These are phyloP conservation scores for Penicillium pulvis DNA, from an alignment of 495 filamentous ascomycete genomes.

Conservation along the genomic window DNA sequence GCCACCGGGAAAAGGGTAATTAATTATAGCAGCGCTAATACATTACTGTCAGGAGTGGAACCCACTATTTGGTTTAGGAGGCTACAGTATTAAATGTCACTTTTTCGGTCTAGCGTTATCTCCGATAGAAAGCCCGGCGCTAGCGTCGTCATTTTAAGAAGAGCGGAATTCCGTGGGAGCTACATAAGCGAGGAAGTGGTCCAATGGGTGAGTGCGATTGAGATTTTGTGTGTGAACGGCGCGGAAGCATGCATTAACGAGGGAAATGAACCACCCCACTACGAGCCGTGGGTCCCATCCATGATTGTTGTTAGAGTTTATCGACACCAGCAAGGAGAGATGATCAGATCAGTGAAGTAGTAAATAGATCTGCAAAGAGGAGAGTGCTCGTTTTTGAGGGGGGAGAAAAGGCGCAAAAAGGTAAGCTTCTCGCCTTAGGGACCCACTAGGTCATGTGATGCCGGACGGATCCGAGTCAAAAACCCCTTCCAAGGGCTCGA, in stretches of 20 bases:
- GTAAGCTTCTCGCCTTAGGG: too few species aligned
- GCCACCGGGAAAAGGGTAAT: background rate
- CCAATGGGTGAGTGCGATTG: background rate
- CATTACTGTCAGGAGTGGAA: background rate
- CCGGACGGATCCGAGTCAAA: too few species aligned
- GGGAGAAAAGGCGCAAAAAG: too few species aligned
- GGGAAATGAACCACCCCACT: background rate
- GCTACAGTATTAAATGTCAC: background rate
- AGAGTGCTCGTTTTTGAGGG: too few species aligned
- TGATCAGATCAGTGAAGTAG: too few species aligned
- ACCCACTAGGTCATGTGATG: too few species aligned
- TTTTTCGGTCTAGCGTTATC: background rate
- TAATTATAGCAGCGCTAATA: slow-evolving; percentile 1
- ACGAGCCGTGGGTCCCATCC: background rate
- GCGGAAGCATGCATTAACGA: background rate
- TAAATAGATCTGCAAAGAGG: too few species aligned
- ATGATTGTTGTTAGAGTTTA: background rate
- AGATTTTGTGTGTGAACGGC: background rate
- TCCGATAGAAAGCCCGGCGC: background rate
- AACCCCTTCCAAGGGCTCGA: too few species aligned
- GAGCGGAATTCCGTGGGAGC: background rate
- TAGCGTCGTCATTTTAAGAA: slow-evolving; percentile 4
- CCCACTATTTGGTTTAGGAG: background rate
- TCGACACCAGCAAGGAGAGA: too few species aligned
- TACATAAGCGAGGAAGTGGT: background rate